Evolutionary conservation across 75 land plant species (phyloP), one percentile per base, ranked within the genome.

Genomic region (Picea sitchensis): DNA sequence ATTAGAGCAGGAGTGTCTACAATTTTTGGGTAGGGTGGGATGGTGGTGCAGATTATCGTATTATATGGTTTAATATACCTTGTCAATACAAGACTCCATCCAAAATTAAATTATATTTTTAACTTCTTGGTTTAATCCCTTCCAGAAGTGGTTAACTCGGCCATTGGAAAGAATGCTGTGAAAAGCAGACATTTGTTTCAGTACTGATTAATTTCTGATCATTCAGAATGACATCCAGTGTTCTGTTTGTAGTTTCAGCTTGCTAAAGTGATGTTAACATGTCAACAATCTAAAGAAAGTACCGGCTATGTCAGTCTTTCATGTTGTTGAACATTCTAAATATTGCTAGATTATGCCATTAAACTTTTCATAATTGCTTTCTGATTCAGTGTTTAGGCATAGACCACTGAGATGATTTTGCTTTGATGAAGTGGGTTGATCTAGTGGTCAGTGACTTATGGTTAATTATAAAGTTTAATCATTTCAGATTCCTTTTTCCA

Each of bases 391-490:
- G 44, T 68, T 44, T 8, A 32, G 31, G 11, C 21, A 17, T 23
- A 15, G 38, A 61, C 14, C 30, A 58, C 14, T 5, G 32, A 47
- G 59, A 5, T 34, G 34, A 34, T 75, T 23, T 51, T 30, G 58
- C 57, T 21, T 75, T 75, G 76, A 21, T 18, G 17, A 12, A 76
- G 21, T 67, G 36, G 71, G 36, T 75, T 54, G 76, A 5, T 7
- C 31, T 75, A 47, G 54, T 47, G 54, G 54, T 47, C 54, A 47
- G 54, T 75, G 76, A 57, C 14, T 58, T 61, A 32, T 76, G 63
- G 67, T 18, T 17, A 14, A 76, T 62, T 26, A 18, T 23, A 14
- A 14, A 56, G 14, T 31, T 15, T 31, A 21, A 56, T 1, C 17
- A 17, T 14, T 47, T 47, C 9, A 47, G 11, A 47, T 47, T 47